Conservation (phyloP, 345 rosid species). For the Ricinus communis region DNA sequence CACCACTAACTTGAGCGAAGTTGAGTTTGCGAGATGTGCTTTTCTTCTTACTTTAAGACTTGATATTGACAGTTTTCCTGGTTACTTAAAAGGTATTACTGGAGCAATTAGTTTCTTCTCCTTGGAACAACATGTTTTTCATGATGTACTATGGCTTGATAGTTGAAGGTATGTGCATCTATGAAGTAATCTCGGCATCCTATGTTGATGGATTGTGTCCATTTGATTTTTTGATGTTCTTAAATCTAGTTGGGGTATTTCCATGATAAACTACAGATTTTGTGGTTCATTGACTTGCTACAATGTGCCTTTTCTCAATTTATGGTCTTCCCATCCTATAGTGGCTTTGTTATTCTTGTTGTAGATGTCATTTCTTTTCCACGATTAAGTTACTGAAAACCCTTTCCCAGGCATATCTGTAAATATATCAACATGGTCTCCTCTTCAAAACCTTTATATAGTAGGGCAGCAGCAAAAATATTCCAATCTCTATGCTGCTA, state of each 20-base stretch:
- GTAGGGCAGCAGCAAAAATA: no score
- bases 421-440: neutral
- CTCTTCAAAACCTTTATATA: neutral
- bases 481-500: neutral
- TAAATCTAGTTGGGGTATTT: neutral
- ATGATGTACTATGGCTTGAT: slow-evolving; percentile 89
- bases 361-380: neutral
- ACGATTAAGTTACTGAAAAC: neutral
- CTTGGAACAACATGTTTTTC: slow-evolving; percentile 87
- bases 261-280: neutral
- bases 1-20: neutral
- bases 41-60: neutral
- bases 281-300: no score
- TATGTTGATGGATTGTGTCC: neutral
- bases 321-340: neutral
- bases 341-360: neutral
- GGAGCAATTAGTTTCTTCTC: slow-evolving; percentile 80
- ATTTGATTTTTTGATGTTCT: neutral
- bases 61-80: neutral
- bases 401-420: neutral
- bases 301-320: no score
- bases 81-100: slow-evolving; percentile 58
- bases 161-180: slow-evolving; percentile 62
- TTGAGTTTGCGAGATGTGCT: neutral
- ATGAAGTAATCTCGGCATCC: neutral